Conservation (phyloP, 805 yeast genomes). For the Starmera dryadoides region DNA sequence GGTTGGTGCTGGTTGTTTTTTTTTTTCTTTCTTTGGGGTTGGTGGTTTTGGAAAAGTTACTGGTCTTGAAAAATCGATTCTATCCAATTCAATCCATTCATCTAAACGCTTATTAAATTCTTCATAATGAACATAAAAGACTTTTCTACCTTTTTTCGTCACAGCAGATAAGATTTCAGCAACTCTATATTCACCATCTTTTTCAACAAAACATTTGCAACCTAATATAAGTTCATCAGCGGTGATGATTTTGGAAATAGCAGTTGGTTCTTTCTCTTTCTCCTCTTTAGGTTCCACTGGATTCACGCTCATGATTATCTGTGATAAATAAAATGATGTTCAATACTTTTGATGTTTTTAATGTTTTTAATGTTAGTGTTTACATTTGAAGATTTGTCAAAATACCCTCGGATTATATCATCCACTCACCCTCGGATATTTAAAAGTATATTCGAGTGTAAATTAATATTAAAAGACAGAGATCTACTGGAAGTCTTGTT, state of each 20-base stretch:
- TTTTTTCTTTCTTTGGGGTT: slow-evolving; percentile 34
- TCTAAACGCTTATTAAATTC: slow-evolving; percentile 95
- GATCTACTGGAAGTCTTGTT: too few relatives aligned
- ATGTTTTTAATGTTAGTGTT: too few relatives aligned
- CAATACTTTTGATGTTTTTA: too few relatives aligned
- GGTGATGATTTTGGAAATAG: slow-evolving; percentile 18
- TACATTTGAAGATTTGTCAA: too few relatives aligned
- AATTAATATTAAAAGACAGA: too few relatives aligned
- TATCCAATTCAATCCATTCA: slow-evolving; percentile 78
- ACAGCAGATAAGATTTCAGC: slow-evolving; percentile 85
- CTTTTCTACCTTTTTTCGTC: slow-evolving; percentile 65
- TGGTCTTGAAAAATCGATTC: slow-evolving; percentile 67
- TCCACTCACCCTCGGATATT: too few relatives aligned
- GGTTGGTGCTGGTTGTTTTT: slow-evolving; percentile 20
- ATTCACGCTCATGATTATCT: slow-evolving; percentile 9
- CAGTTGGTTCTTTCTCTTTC: slow-evolving; percentile 20
- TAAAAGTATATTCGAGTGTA: too few relatives aligned
- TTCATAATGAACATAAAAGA: slow-evolving; percentile 88
- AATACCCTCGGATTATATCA: too few relatives aligned
- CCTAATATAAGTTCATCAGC: slow-evolving; percentile 59
- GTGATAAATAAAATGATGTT: too few relatives aligned
- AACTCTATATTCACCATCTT: slow-evolving; percentile 70
- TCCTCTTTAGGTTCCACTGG: slow-evolving; percentile 9
- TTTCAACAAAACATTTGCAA: slow-evolving; percentile 73
- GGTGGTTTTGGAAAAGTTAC: slow-evolving; percentile 65